Conservation (phyloP, 2,329 filamentous ascomycete genomes). For the Trichoderma cornu-damae region DNA sequence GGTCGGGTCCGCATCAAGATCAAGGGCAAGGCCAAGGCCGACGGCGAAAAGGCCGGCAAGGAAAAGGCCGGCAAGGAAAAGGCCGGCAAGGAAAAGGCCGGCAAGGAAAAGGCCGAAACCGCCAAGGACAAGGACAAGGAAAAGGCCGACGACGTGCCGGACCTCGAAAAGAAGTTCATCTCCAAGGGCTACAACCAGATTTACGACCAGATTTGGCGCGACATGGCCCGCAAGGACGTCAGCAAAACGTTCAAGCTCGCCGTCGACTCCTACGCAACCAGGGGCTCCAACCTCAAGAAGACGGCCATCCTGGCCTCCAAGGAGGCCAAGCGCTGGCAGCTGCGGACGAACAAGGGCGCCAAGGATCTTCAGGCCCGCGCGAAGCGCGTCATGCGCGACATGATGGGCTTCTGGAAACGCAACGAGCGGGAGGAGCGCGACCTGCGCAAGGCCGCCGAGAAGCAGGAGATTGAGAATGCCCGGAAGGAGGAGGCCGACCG, state of each 20-base stretch:
- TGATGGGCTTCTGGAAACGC: constrained; percentile 99
- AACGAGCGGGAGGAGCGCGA: constrained; percentile 98
- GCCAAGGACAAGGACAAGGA: constrained; percentile 52
- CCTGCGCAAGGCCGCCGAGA: constrained; percentile 86
- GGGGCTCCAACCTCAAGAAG: constrained; percentile 94
- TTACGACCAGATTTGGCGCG: constrained; percentile 95
- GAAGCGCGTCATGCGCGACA: constrained; percentile 97
- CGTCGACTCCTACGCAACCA: constrained; percentile 75
- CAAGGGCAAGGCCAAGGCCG: constrained; percentile 46
- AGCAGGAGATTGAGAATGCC: constrained; percentile 91
- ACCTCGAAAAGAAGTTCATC: constrained; percentile 63
- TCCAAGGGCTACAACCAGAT: constrained; percentile 95
- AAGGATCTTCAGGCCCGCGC: constrained; percentile 96
- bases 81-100: constrained; percentile 49
- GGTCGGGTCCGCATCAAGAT: constrained; percentile 60
- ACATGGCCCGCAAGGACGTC: constrained; percentile 88
- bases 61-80: constrained; percentile 48
- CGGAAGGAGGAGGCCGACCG: constrained; percentile 96
- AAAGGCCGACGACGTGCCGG: constrained; percentile 46
- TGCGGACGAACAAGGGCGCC: constrained; percentile 95
- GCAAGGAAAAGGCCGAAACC: constrained; percentile 44
- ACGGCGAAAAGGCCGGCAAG: constrained; percentile 37
- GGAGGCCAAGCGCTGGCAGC: constrained; percentile 94
- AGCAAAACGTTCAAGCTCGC: constrained; percentile 89
- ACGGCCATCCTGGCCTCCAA: constrained; percentile 95